phyloP scores from a whole-genome alignment of 192 early-diverging fungal genomes.

The Backusella tuberculispora region DNA sequence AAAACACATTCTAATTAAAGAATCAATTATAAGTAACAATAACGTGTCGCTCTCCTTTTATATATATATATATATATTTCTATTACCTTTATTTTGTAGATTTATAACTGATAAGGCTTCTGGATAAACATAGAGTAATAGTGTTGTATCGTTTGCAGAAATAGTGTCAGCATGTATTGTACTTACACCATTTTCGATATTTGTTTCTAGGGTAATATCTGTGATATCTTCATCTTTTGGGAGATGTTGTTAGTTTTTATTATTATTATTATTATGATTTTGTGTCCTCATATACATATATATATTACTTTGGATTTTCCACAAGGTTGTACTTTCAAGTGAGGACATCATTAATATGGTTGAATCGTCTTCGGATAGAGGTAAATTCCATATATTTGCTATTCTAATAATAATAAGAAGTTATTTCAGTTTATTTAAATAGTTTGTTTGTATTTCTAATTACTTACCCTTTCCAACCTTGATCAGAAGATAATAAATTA shows the following conservation, averaged over 20 bases:
- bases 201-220: background rate
- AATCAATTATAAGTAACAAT: background rate
- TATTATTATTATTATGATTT: background rate
- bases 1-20: background rate
- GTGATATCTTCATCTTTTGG: background rate
- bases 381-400: conserved; percentile 10
- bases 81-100: background rate
- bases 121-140: background rate
- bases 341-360: background rate
- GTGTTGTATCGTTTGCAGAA: background rate
- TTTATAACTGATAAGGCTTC: background rate
- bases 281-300: no score
- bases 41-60: no score
- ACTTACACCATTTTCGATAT: background rate
- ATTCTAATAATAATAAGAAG: background rate
- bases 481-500: background rate
- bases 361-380: background rate
- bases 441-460: background rate
- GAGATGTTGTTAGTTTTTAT: background rate
- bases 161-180: conserved; percentile 2
- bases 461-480: conserved; percentile 22
- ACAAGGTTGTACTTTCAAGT: background rate
- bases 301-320: background rate
- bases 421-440: background rate
- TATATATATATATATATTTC: no score